phyloP scores from a whole-genome alignment of 495 filamentous ascomycete genomes.

The Neurospora sp. region DNA sequence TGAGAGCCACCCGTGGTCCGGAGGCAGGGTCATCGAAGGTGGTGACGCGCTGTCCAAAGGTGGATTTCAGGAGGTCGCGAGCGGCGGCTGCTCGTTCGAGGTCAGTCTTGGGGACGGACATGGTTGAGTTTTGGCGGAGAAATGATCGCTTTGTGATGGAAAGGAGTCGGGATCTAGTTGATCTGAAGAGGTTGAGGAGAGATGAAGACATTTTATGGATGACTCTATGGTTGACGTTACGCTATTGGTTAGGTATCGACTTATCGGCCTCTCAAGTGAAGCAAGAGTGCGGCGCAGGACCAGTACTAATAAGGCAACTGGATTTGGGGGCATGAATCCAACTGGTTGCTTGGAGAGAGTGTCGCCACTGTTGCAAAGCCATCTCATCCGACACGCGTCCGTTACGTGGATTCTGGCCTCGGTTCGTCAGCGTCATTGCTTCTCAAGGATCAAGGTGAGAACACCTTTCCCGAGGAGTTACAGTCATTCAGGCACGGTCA shows the following conservation, averaged over 20 bases:
- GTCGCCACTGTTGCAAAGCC: neutral
- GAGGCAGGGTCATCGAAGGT: neutral
- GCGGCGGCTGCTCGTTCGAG: neutral
- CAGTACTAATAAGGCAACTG: neutral
- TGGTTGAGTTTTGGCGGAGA: neutral
- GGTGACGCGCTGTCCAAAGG: neutral
- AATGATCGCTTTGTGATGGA: neutral
- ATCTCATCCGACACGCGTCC: neutral
- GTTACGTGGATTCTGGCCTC: neutral
- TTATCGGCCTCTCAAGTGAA: neutral
- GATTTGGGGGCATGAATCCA: neutral
- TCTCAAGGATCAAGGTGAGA: neutral
- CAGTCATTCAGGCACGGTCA: neutral
- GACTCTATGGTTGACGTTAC: neutral
- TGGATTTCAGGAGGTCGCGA: neutral
- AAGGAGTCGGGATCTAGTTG: neutral
- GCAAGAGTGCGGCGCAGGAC: neutral
- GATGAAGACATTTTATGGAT: neutral
- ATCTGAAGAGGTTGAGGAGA: neutral
- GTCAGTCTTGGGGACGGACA: neutral
- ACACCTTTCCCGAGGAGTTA: neutral
- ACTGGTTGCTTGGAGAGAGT: neutral
- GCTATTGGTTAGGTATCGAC: neutral
- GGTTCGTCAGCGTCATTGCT: neutral
- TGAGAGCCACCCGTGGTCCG: neutral